Evolutionary conservation across 495 filamentous ascomycete species (phyloP), one percentile per base, ranked within the genome.

Genomic region (Hamigera avellanea): DNA sequence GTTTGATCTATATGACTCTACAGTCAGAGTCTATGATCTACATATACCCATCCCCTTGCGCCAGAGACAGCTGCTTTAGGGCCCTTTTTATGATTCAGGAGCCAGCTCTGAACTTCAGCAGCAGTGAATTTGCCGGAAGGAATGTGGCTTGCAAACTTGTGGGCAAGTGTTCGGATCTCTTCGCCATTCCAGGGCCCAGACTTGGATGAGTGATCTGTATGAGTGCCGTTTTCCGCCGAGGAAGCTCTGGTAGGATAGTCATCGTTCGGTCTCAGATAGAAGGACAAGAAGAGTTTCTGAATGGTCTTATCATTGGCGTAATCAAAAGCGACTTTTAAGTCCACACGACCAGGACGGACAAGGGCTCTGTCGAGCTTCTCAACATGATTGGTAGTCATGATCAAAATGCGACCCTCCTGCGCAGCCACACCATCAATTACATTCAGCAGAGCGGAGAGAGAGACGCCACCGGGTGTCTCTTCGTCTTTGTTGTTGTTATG

Each of bases 381-480:
- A 2, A 80, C 79, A 30, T 73, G 66, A 54, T 91, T 91, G 13
- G 81, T 87, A 0, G 84, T 88, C 76, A 88, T 84, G 56, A 88
- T 76, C 7, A 91, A 66, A 3, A 88, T 70, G 21, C 81, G 72
- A 15, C 84, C 84, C 56, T 91, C 84, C 36, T 86, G 81, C 2
- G 78, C 80, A 2, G 83, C 79, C 0, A 86, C 83, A 14, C 84
- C 84, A 46, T 91, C 84, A 45, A 91, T 84, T 34, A 75, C 79
- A 56, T 88, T 91, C 12, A 88, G 68, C 0, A 91, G 64, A 0
- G 80, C 83, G 1, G 81, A 86, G 5, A 88, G 65, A 0, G 81
- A 6, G 28, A 30, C n/a, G 5, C 12, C 28, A 13, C 6, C 6
- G 6, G 10, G n/a, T 6, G 28, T 3, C 6, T 30, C 4, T n/a